Conservation (phyloP, 805 yeast genomes). For the Yarrowia sp. region DNA sequence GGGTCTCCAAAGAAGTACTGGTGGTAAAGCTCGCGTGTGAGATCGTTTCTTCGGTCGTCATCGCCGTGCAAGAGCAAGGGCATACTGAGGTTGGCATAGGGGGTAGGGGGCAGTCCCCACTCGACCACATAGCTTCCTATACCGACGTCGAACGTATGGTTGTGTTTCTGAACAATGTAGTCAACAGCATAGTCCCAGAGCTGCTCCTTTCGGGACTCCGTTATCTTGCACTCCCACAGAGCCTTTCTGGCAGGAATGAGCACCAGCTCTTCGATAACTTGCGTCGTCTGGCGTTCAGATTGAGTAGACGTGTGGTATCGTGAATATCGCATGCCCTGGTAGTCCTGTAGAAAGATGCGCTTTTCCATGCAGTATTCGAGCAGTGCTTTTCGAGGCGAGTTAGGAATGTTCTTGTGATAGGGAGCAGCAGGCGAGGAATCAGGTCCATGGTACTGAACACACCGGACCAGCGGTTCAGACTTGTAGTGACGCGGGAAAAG, state of each 20-base stretch:
- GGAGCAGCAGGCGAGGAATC: conserved; percentile 18
- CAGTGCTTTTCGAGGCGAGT: not conserved
- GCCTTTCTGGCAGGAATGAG: conserved; percentile 11
- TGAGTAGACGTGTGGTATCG: conserved; percentile 2
- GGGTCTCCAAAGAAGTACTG: not conserved
- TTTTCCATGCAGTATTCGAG: not conserved
- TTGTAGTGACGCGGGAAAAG: not conserved
- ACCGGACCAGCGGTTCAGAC: not conserved
- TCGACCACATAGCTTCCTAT: conserved; percentile 20
- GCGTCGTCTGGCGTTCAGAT: not conserved
- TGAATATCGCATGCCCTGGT: conserved; percentile 7
- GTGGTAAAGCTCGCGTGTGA: not conserved
- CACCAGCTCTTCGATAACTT: conserved; percentile 8
- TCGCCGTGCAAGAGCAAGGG: not conserved
- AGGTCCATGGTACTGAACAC: conserved; percentile 18
- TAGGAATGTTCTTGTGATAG: not conserved
- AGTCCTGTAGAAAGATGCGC: conserved; percentile 6
- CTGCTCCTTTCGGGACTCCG: not conserved
- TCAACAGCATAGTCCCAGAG: conserved; percentile 21
- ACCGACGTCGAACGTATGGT: not conserved
- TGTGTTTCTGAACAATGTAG: conserved; percentile 8
- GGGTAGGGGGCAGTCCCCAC: conserved; percentile 15
- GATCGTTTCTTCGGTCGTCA: not conserved
- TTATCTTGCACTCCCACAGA: not conserved
- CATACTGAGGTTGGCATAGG: conserved; percentile 12